Evolutionary conservation across 441 rosid species (phyloP).

Genomic region (Croton laevigatus): DNA sequence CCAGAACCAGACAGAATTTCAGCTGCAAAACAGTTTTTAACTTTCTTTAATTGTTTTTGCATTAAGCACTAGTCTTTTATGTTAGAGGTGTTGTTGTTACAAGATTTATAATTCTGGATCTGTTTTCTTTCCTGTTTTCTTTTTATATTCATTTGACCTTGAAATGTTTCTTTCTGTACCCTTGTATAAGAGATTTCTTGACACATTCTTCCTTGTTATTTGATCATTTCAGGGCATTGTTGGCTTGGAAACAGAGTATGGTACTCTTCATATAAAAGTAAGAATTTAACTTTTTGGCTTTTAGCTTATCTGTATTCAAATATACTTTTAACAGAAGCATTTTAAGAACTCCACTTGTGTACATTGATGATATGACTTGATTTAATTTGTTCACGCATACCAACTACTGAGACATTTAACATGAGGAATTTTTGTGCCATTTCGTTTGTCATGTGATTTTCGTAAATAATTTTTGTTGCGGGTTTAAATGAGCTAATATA

Average conservation of each 20-base stretch:
- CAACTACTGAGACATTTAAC: neutral
- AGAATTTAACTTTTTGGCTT: constrained; percentile 19
- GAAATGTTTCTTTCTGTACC: neutral
- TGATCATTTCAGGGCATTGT: constrained; percentile 63
- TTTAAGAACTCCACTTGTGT: neutral
- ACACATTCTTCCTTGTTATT: constrained; percentile 9
- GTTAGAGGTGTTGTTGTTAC: neutral
- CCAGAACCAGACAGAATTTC: neutral
- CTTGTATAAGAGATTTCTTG: neutral
- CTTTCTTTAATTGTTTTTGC: no score
- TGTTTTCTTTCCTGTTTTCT: neutral
- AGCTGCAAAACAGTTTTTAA: neutral
- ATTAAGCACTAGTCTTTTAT: neutral
- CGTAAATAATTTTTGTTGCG: neutral
- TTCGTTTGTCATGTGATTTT: neutral
- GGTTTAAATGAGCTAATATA: neutral
- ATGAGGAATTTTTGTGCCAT: neutral
- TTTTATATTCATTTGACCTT: neutral
- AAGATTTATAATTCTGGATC: neutral
- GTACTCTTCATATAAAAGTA: constrained; percentile 81
- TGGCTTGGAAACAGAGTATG: constrained; percentile 80
- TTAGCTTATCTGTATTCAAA: neutral
- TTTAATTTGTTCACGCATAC: neutral
- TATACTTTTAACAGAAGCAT: neutral
- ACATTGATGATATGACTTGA: neutral